Conservation (phyloP, 805 yeast species). For the Saccharomycopsis synnaedendra region DNA sequence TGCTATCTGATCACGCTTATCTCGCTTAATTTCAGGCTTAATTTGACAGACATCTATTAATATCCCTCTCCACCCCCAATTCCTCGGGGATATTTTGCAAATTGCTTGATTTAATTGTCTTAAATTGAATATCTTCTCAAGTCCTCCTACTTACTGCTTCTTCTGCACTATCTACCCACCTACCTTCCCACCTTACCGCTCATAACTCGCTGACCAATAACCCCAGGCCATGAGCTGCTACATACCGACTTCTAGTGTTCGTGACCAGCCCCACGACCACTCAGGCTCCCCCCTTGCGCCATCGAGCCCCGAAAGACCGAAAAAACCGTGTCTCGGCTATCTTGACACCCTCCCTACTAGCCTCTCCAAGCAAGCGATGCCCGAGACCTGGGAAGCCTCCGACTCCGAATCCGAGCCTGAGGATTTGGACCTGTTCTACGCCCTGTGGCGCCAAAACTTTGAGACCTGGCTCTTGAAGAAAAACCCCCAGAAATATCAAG, state of each 20-base stretch:
- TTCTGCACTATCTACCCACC: too few relatives aligned
- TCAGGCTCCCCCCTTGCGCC: background rate
- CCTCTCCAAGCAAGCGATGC: background rate
- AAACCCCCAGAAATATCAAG: slow-evolving; percentile 28
- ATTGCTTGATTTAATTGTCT: too few relatives aligned
- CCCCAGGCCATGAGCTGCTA: slow-evolving; percentile 9
- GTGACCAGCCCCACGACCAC: background rate
- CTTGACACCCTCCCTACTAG: background rate
- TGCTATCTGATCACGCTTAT: too few relatives aligned
- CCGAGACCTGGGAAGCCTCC: slow-evolving; percentile 19
- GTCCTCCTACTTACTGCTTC: too few relatives aligned
- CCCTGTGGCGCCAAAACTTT: slow-evolving; percentile 33
- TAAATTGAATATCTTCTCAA: too few relatives aligned
- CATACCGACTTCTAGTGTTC: slow-evolving; percentile 10
- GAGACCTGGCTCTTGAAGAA: slow-evolving; percentile 30
- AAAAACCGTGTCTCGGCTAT: background rate
- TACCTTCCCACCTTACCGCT: too few relatives aligned
- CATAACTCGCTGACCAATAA: background rate
- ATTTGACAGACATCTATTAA: too few relatives aligned
- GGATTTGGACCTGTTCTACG: slow-evolving; percentile 22
- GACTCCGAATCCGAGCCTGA: slow-evolving; percentile 23
- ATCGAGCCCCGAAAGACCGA: background rate
- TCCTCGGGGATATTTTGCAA: too few relatives aligned
- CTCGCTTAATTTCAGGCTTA: too few relatives aligned
- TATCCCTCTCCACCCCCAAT: too few relatives aligned